A percentile compares a stretch with the other conserved stretches of the same genome.
Evolutionary conservation across 495 filamentous ascomycete genomes (phyloP).

Genomic region (Sabuloglossum arenarium): DNA sequence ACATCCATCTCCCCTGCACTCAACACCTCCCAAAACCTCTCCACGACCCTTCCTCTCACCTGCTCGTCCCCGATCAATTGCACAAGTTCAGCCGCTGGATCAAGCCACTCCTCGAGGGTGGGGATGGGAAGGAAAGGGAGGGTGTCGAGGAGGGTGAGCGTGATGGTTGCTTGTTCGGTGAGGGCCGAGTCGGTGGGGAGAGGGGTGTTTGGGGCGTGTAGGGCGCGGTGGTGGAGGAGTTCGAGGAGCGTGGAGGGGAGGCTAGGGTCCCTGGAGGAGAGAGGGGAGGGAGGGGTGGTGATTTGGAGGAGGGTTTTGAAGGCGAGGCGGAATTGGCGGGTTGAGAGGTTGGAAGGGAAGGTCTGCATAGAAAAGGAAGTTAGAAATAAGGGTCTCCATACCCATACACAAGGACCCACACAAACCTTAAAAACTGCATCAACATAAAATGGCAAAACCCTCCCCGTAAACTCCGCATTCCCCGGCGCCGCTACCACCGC

Average conservation of each 20-base stretch:
- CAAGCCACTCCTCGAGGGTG: constrained; percentile 58
- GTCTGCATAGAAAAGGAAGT: constrained; percentile 24
- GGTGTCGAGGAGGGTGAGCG: constrained; percentile 63
- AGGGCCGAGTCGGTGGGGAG: constrained; percentile 5
- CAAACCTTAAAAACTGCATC: constrained; percentile 56
- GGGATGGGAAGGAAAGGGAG: constrained; percentile 50
- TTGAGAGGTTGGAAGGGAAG: constrained; percentile 67
- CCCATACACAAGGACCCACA: constrained; percentile 1
- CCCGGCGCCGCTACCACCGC: constrained; percentile 62
- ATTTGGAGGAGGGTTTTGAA: constrained; percentile 79
- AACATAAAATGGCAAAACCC: constrained; percentile 69
- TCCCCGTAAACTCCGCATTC: constrained; percentile 46
- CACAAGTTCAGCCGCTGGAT: constrained; percentile 46
- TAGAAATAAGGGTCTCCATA: too few relatives aligned
- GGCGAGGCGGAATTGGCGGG: constrained; percentile 79
- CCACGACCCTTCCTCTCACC: constrained; percentile 21
- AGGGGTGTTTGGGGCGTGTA: constrained; percentile 24
- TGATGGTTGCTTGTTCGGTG: constrained; percentile 42
- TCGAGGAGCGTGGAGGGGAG: constrained; percentile 67
- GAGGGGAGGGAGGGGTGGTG: constrained; percentile 56
- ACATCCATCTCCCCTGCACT: constrained; percentile 83
- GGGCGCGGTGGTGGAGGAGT: constrained; percentile 47
- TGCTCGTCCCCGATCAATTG: constrained; percentile 14
- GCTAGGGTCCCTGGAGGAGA: constrained; percentile 49
- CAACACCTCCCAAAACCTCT: constrained; percentile 67